These are phyloP conservation scores for Termitomyces sp. DNA, from an alignment of 768 basidiomycete genomes.

Conservation along the genomic window DNA sequence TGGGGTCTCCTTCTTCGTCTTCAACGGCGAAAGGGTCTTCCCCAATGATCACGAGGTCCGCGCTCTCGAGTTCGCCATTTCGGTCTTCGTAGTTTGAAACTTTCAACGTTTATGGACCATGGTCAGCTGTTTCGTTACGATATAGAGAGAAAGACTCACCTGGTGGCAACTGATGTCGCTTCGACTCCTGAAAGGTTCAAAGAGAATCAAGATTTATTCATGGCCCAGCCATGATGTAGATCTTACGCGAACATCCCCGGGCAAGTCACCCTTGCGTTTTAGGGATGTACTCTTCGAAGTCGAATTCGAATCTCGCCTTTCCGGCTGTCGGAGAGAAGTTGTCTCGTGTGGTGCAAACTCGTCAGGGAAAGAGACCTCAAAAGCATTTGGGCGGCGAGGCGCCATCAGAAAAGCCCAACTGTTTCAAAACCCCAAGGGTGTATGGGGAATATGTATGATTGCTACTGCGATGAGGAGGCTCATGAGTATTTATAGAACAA, in stretches of 20 bases:
- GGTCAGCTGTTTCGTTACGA: not conserved
- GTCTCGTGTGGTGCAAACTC: conserved; percentile 19
- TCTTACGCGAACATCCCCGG: conserved; percentile 17
- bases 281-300: not conserved
- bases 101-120: conserved; percentile 13
- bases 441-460: not conserved
- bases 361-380: conserved; percentile 48
- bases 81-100: conserved; percentile 34
- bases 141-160: conserved; percentile 4
- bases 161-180: conserved; percentile 19
- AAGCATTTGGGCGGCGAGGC: conserved; percentile 46
- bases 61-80: conserved; percentile 29
- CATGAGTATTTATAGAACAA: not conserved
- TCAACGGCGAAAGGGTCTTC: conserved; percentile 32
- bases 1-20: conserved; percentile 25
- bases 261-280: conserved; percentile 18
- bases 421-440: not conserved
- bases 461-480: not conserved
- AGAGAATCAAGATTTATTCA: not conserved
- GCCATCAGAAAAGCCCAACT: conserved; percentile 20
- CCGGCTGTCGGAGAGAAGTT: conserved; percentile 1
- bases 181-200: conserved; percentile 18
- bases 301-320: not conserved
- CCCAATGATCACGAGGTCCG: conserved; percentile 31
- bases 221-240: not conserved